A percentile compares a stretch with the other conserved stretches of the same genome.
These are phyloP conservation scores for Spinellus fusiger DNA, from an alignment of 192 early-diverging fungal genomes.

Conservation along the genomic window DNA sequence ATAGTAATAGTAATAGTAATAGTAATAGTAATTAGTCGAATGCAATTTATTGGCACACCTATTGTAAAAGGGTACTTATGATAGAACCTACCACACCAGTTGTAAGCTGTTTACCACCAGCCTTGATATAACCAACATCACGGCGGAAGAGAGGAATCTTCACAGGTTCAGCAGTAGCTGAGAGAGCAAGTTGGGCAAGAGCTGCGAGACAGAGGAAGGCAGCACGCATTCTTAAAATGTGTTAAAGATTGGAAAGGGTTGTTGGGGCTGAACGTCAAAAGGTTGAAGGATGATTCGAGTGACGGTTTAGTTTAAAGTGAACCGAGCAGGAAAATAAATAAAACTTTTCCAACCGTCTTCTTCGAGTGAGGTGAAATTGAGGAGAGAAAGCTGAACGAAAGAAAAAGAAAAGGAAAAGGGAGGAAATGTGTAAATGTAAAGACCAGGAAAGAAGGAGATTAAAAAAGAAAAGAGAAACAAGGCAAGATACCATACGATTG, in stretches of 20 bases:
- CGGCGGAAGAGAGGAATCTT: slow-evolving; percentile 11
- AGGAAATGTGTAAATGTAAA: neutral
- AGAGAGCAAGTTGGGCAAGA: slow-evolving; percentile 24
- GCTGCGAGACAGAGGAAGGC: slow-evolving; percentile 25
- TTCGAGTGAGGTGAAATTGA: neutral
- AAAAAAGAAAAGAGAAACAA: slow-evolving; percentile 4
- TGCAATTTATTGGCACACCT: neutral
- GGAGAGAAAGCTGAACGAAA: slow-evolving; percentile 1
- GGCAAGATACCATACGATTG: neutral
- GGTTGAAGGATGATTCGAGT: no score
- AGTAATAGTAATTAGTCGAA: neutral
- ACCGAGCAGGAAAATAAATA: neutral
- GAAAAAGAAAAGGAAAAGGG: neutral
- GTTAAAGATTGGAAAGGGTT: slow-evolving; percentile 8
- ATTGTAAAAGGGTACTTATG: neutral
- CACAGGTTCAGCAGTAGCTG: slow-evolving; percentile 18
- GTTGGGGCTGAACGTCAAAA: neutral
- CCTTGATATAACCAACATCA: slow-evolving; percentile 5
- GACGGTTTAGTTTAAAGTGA: neutral
- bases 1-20: neutral
- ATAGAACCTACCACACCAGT: slow-evolving; percentile 24
- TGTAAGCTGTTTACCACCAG: slow-evolving; percentile 13
- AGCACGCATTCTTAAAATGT: slow-evolving; percentile 18
- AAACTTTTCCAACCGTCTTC: neutral
- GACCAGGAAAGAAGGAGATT: neutral